phyloP scores from a whole-genome alignment of 2,329 filamentous ascomycete genomes.

The Pezicula radicicola region DNA sequence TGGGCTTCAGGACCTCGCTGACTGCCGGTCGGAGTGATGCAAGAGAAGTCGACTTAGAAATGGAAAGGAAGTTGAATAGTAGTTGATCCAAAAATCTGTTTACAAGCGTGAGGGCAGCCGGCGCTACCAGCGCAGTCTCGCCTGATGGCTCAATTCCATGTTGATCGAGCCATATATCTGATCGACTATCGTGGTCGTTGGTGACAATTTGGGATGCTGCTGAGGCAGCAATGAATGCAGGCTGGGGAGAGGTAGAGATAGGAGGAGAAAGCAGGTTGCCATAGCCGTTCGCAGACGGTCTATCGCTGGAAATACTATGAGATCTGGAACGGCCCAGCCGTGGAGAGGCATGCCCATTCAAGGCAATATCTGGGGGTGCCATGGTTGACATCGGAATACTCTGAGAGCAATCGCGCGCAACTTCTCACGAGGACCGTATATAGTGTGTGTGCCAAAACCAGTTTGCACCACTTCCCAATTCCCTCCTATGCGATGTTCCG shows the following conservation, averaged over 20 bases:
- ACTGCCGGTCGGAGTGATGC: conserved; percentile 76
- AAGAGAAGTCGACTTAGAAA: conserved; percentile 75
- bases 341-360: conserved; percentile 7
- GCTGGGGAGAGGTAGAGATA: conserved; percentile 66
- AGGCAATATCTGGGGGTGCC: conserved; percentile 17
- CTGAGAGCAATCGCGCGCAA: too few relatives aligned
- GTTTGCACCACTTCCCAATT: background rate
- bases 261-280: conserved; percentile 65
- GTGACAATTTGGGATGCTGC: conserved; percentile 91
- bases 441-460: background rate
- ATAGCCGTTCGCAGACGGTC: conserved; percentile 57
- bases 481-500: background rate
- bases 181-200: conserved; percentile 76
- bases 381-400: conserved; percentile 7
- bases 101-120: conserved; percentile 70
- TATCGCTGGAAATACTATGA: conserved; percentile 69
- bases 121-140: conserved; percentile 70
- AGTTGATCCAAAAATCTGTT: conserved; percentile 94
- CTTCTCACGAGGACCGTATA: background rate
- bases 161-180: conserved; percentile 67
- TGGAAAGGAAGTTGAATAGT: conserved; percentile 83
- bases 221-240: conserved; percentile 83
- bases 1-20: conserved; percentile 81
- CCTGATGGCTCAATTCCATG: conserved; percentile 62
- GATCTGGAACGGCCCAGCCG: conserved; percentile 15